Evolutionary conservation across 441 rosid genomes (phyloP).

Genomic region (Eruca vesicaria): DNA sequence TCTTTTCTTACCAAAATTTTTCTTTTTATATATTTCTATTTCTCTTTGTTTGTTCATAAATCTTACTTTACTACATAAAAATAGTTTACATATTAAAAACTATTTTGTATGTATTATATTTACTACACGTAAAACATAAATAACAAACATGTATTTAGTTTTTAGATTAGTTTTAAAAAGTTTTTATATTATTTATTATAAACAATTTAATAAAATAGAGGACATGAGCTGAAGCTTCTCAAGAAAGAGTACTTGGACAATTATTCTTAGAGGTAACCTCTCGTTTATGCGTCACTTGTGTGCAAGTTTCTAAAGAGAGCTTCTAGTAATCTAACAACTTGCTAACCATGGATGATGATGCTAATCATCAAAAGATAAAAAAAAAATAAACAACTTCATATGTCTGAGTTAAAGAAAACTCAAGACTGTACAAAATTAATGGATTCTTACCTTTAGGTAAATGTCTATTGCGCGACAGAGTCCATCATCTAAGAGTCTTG

Average conservation of each 20-base stretch:
- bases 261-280: conserved; percentile 75
- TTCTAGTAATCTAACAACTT: conserved; percentile 91
- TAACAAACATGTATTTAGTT: too few relatives aligned
- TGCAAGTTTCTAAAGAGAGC: conserved; percentile 95
- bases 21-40: too few relatives aligned
- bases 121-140: too few relatives aligned
- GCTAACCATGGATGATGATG: conserved; percentile 96
- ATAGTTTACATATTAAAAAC: too few relatives aligned
- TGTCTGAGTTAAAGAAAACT: background rate
- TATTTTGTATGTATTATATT: too few relatives aligned
- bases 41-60: too few relatives aligned
- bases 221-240: too few relatives aligned
- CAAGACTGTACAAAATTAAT: background rate
- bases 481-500: conserved; percentile 91
- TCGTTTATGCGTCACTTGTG: conserved; percentile 97
- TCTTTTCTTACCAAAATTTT: too few relatives aligned
- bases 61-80: too few relatives aligned
- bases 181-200: too few relatives aligned
- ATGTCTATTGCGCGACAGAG: conserved; percentile 94
- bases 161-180: too few relatives aligned
- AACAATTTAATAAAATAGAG: too few relatives aligned
- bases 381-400: conserved; percentile 5
- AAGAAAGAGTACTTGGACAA: conserved; percentile 69
- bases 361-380: conserved; percentile 20
- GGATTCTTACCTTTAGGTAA: conserved; percentile 71